Base-by-base conservation (phyloP, 2,329 filamentous ascomycete genomes). In the Aspergillus glaucus region DNA sequence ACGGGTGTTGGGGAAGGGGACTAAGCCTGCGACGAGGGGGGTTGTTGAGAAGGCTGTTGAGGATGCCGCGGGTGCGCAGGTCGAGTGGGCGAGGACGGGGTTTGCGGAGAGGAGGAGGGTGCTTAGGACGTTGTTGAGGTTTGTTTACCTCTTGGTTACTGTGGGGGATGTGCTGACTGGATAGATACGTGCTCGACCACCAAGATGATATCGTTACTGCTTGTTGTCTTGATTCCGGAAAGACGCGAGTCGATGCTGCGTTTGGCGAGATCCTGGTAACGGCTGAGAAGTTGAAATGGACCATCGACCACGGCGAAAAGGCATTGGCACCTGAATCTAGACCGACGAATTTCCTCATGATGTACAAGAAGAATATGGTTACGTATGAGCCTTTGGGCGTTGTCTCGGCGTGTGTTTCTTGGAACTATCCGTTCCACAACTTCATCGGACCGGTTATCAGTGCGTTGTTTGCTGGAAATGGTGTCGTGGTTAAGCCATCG, bases 391-490 rank as follows among this genome's bases (percentile, higher is more conserved):
- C 93, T 12, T 75, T 97, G 17, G 93, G 93, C 14, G 89, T 98
- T 32, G 88, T 98, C 5, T 86, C 89, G 9, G 92, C 93, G 15
- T 85, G 92, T 46, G 89, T 98, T 40, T 93, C 87, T 64, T 98
- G 93, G 93, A 98, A 98, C 74, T 97, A 90, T 66, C 84, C 88
- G 41, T 95, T 97, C 70, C 93, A 98, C 74, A 98, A 98, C 70
- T 77, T 97, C 54, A 81, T 97, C 43, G 89, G 88, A 0, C 93
- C 92, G 12, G 80, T 96, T 56, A 94, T 97, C 64, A 91, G 88
- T 57, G 84, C 88, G 14, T 79, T 97, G 45, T 97, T 97, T 66
- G 79, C 91, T 12, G 93, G 93, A 43, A 96, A 97, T 65, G 88
- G 83, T 45, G 86, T 97, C 56, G 77, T 98, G 39, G 86, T 97